Base-by-base conservation (phyloP, 768 basidiomycete genomes). In the Brasilioporus rufonigricans region DNA sequence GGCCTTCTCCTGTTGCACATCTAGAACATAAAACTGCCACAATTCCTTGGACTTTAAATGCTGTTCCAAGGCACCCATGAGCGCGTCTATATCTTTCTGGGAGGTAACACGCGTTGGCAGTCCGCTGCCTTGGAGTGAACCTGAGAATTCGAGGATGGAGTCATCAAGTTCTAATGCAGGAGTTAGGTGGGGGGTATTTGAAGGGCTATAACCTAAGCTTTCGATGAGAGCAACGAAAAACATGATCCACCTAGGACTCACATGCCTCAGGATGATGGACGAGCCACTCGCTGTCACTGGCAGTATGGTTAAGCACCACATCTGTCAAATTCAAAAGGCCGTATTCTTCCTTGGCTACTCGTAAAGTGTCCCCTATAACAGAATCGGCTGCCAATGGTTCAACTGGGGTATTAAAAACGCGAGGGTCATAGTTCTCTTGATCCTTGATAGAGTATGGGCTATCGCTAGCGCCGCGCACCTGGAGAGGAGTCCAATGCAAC, bases 301-400 rank as follows among this genome's bases (percentile, higher is more conserved):
- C 93, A 14, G 97, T 98, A 66, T 99, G 97, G 69, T 99, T 99
- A 52, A 98, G 81, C 5, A 99, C 97, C 48, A 99, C 90, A 68
- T 99, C 97, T 1, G 92, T 98, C 64, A 98, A 69, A 62, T 86
- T 90, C 54, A 97, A 77, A 41, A 99, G 74, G 2, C 96, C 96
- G 57, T 87, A 95, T 69, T 95, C 85, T 36, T 95, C 86, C 65
- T 80, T 83, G 8, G 93, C 92, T 14, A 83, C 65, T 59, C 76
- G 79, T 27, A 97, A 74, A 21, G 84, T 75, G n/a, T 83, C 75
- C 57, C 85, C 80, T 23, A 96, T 74, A 62, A 80, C 74, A 24
- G 75, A 71, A 52, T 77, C 70, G 16, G 87, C 87, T 2, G 77
- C 80, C 44, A 83, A 79, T 40, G 69, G 65, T n/a, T 73, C 70